phyloP scores from a whole-genome alignment of 2,329 filamentous ascomycete genomes.

The Lizonia empirigonia region DNA sequence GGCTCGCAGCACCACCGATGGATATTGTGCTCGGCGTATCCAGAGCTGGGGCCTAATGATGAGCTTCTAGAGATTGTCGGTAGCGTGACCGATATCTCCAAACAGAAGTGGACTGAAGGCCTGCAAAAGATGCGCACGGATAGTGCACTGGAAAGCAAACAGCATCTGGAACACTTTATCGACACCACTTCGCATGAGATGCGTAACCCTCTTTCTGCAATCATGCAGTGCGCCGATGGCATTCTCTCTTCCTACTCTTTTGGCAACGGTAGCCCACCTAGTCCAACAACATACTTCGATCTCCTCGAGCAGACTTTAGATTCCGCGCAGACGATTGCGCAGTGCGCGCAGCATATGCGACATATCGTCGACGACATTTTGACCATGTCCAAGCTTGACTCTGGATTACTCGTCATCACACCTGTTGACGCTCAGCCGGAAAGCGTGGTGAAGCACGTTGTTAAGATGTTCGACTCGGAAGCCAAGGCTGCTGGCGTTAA shows the following conservation, averaged over 20 bases:
- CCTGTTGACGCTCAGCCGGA: slow-evolving; percentile 48
- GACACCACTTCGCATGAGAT: slow-evolving; percentile 50
- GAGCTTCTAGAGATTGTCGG: slow-evolving; percentile 42
- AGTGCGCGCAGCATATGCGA: slow-evolving; percentile 54
- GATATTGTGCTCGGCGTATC: slow-evolving; percentile 41
- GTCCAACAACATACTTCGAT: slow-evolving; percentile 18
- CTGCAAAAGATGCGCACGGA: slow-evolving; percentile 40
- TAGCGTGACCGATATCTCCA: slow-evolving; percentile 46
- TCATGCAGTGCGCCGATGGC: slow-evolving; percentile 52
- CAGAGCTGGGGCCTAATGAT: slow-evolving; percentile 29
- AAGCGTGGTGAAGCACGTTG: slow-evolving; percentile 37
- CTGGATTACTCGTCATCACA: slow-evolving; percentile 49
- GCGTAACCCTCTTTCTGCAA: slow-evolving; percentile 52
- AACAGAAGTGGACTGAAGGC: slow-evolving; percentile 46
- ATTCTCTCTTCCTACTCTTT: slow-evolving; percentile 37
- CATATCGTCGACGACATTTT: slow-evolving; percentile 56
- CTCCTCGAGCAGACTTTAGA: slow-evolving; percentile 38
- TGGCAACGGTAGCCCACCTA: slow-evolving; percentile 7
- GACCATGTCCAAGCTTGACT: slow-evolving; percentile 54
- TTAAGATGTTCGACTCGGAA: slow-evolving; percentile 49
- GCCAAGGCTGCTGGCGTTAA: slow-evolving; percentile 38
- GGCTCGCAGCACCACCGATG: slow-evolving; percentile 30
- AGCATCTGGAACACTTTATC: slow-evolving; percentile 45
- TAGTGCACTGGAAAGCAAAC: slow-evolving; percentile 41
- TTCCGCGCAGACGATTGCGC: slow-evolving; percentile 50